phyloP scores from a whole-genome alignment of 306 rosid species.

The Sechiopsis laciniata region DNA sequence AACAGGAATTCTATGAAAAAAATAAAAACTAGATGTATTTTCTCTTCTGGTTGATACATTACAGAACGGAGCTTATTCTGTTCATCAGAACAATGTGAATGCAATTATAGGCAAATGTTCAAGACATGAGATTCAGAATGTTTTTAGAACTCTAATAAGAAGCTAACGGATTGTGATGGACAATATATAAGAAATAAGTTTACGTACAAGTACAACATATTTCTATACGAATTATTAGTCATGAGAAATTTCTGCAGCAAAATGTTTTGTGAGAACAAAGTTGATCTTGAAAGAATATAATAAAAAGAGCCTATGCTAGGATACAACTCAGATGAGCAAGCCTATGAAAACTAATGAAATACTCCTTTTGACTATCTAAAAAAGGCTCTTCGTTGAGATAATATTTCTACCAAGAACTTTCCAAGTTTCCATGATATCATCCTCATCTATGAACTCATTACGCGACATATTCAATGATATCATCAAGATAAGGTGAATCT shows the following conservation, averaged over 20 bases:
- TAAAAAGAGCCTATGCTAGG: not conserved
- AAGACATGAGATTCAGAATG: not conserved
- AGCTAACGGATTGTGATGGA: not conserved
- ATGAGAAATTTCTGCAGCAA: slow-evolving; percentile 1
- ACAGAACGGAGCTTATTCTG: not conserved
- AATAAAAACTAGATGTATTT: not conserved
- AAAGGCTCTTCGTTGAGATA: no score
- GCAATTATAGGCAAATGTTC: not conserved
- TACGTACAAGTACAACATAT: not conserved
- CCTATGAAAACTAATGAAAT: not conserved
- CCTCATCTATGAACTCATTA: not conserved
- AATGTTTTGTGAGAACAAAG: not conserved
- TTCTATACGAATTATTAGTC: not conserved
- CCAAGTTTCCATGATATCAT: not conserved
- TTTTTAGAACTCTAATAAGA: not conserved
- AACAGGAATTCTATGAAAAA: slow-evolving; percentile 11
- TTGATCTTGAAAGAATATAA: no score
- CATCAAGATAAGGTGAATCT: not conserved
- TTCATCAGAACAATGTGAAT: not conserved
- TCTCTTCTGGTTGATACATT: not conserved
- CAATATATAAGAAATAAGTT: not conserved
- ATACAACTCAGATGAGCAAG: not conserved
- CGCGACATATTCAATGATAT: not conserved
- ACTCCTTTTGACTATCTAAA: not conserved
- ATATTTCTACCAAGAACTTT: no score